Conservation (phyloP, 805 yeast species). For the Spathaspora girioi region DNA sequence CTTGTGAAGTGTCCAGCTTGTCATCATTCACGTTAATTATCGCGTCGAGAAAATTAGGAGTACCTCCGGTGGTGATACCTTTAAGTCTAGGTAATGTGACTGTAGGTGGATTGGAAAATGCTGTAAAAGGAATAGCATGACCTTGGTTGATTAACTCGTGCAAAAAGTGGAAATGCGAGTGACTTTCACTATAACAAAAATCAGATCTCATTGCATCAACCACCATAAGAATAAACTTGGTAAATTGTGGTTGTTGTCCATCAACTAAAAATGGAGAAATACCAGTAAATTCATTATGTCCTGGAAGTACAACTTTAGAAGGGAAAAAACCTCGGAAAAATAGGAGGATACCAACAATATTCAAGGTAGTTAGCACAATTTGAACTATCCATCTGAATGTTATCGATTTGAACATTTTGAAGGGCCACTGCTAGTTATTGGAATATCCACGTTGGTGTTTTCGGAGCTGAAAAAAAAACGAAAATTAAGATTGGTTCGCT, state of each 20-base stretch:
- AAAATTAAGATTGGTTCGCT: neutral
- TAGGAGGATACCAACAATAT: constrained; percentile 47
- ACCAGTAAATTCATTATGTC: constrained; percentile 35
- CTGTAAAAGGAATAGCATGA: constrained; percentile 82
- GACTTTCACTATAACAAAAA: constrained; percentile 60
- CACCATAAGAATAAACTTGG: constrained; percentile 73
- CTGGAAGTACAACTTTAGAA: constrained; percentile 72
- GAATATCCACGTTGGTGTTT: neutral
- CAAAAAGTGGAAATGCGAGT: constrained; percentile 62
- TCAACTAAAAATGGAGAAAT: constrained; percentile 16
- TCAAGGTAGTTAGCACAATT: constrained; percentile 9
- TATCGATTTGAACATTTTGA: constrained; percentile 5
- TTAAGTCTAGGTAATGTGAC: constrained; percentile 92
- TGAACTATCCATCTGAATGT: constrained; percentile 15
- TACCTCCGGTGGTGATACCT: constrained; percentile 91
- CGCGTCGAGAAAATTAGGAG: constrained; percentile 93
- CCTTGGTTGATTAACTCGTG: constrained; percentile 66
- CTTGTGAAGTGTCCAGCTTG: constrained; percentile 60
- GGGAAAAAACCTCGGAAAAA: constrained; percentile 91
- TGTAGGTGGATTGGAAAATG: constrained; percentile 92
- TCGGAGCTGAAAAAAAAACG: neutral
- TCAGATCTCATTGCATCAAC: constrained; percentile 93
- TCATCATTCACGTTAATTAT: constrained; percentile 91
- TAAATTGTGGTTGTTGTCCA: constrained; percentile 44
- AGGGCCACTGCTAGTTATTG: no score